Conservation (phyloP, 768 basidiomycete genomes). For the Neoboletus brunneissimus region DNA sequence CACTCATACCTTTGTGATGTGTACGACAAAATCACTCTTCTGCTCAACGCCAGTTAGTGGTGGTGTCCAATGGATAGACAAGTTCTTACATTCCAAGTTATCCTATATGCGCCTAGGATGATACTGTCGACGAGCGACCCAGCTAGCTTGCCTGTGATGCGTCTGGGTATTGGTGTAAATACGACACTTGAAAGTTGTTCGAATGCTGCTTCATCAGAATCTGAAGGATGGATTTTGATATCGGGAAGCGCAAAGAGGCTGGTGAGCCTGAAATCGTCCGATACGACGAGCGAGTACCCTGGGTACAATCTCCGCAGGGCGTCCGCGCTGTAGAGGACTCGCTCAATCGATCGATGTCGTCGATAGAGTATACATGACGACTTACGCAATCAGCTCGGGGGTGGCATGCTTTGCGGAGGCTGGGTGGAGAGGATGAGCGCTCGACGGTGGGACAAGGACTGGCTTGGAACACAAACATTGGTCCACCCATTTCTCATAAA, state of each 20-base stretch:
- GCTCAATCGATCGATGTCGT: conserved; percentile 5
- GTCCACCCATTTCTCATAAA: conserved; percentile 53
- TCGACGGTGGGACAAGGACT: background rate
- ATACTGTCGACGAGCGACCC: conserved; percentile 55
- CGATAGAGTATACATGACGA: background rate
- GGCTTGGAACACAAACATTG: conserved; percentile 37
- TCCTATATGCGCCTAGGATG: conserved; percentile 51
- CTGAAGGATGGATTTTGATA: conserved; percentile 41
- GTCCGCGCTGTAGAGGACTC: conserved; percentile 34
- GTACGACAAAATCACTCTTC: conserved; percentile 57
- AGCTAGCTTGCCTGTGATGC: conserved; percentile 35
- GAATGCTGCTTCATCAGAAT: conserved; percentile 44
- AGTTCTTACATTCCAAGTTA: conserved; percentile 56
- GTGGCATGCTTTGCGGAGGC: conserved; percentile 53
- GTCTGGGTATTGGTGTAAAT: conserved; percentile 50
- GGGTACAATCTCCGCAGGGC: conserved; percentile 59
- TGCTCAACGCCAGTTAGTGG: conserved; percentile 23
- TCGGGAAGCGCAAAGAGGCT: conserved; percentile 53
- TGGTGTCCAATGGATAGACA: background rate
- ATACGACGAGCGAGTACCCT: conserved; percentile 55
- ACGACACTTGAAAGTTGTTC: conserved; percentile 47
- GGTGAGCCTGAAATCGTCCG: conserved; percentile 44
- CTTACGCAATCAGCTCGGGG: conserved; percentile 48
- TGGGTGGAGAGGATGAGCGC: conserved; percentile 15
- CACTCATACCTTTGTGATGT: conserved; percentile 45